These are phyloP conservation scores for Rhizophora apiculata DNA, from an alignment of 345 rosid genomes.

Conservation along the genomic window DNA sequence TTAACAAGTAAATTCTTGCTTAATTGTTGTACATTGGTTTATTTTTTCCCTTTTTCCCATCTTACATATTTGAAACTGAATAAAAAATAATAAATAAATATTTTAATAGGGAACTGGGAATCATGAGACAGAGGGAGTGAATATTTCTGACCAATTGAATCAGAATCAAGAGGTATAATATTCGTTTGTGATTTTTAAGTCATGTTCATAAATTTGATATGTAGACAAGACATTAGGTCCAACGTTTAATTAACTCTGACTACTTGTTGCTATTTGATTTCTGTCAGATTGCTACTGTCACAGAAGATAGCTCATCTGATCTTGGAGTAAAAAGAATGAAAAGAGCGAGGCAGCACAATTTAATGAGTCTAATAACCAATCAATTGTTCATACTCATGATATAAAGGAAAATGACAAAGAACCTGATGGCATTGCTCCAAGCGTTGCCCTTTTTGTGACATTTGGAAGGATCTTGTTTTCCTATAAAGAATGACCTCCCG, in stretches of 20 bases:
- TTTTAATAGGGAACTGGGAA: no score
- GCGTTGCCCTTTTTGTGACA: constrained; percentile 45
- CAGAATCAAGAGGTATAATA: no score
- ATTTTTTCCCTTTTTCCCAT: neutral
- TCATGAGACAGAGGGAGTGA: no score
- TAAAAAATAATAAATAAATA: neutral
- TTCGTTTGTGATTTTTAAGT: no score
- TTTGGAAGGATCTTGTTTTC: constrained; percentile 59
- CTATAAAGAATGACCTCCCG: constrained; percentile 41
- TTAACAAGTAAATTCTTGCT: constrained; percentile 2
- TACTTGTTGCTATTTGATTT: no score
- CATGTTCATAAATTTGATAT: no score
- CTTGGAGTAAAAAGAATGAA: constrained; percentile 17
- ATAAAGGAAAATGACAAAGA: constrained; percentile 22
- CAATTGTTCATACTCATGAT: constrained; percentile 18
- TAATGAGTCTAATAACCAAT: constrained; percentile 15
- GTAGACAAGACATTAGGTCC: no score
- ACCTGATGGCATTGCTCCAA: constrained; percentile 22
- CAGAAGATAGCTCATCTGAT: constrained; percentile 1
- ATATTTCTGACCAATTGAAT: no score
- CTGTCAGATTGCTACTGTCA: no score
- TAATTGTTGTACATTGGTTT: neutral
- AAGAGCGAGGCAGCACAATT: constrained; percentile 29
- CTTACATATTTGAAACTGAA: no score
- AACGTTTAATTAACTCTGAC: neutral